These are phyloP conservation scores for Jaenimonas drosophilae DNA, from an alignment of 208 protist genomes.

Conservation along the genomic window DNA sequence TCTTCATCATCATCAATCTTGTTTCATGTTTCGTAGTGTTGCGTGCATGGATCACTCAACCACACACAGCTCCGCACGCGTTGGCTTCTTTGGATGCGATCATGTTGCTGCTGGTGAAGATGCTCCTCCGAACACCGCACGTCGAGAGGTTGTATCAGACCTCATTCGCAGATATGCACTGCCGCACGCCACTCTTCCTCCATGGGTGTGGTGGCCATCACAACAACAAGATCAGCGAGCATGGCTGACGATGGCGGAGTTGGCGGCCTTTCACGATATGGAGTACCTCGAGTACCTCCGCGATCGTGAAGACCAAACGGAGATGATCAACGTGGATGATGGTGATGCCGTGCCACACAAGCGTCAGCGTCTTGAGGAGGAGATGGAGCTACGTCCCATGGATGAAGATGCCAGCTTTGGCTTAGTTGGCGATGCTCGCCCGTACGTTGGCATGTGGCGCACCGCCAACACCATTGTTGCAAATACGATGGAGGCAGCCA, in stretches of 20 bases:
- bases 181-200: too few species aligned
- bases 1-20: not conserved
- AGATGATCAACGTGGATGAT: constrained; percentile 8
- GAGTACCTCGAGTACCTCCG: constrained; percentile 26
- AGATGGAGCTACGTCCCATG: constrained; percentile 18
- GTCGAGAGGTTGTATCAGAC: too few species aligned
- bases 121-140: too few species aligned
- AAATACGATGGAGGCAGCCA: constrained; percentile 28
- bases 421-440: constrained; percentile 15
- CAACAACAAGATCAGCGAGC: constrained; percentile 11
- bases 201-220: too few species aligned
- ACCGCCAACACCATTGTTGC: constrained; percentile 22
- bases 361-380: constrained; percentile 2
- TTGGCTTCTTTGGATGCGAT: too few species aligned
- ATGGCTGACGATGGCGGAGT: constrained; percentile 23
- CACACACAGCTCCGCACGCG: too few species aligned
- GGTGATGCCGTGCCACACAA: constrained; percentile 4
- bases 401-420: constrained; percentile 15
- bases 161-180: too few species aligned
- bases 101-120: too few species aligned
- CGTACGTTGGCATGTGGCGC: constrained; percentile 38
- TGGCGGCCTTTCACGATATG: constrained; percentile 21
- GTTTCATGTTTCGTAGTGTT: too few species aligned
- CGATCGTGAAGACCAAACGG: constrained; percentile 17
- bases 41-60: too few species aligned